These are phyloP conservation scores for Colletotrichum agaves DNA, from an alignment of 2,329 filamentous ascomycete species.

Conservation along the genomic window DNA sequence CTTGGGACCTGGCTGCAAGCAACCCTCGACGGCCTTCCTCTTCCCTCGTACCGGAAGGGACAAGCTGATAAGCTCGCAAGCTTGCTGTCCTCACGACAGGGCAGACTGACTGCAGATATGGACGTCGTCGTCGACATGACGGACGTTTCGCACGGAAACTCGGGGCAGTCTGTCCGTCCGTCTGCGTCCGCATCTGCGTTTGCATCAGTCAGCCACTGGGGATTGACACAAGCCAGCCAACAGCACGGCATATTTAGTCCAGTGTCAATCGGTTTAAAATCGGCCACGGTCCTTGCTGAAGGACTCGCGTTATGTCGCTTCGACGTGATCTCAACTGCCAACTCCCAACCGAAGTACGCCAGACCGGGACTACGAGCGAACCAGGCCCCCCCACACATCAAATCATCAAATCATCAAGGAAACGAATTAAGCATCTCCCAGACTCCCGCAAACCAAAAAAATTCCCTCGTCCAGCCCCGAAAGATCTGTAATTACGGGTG, in stretches of 20 bases:
- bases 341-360: constrained; percentile 4
- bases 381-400: background rate
- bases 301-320: constrained; percentile 10
- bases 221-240: constrained; percentile 23
- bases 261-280: background rate
- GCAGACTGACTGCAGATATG: background rate
- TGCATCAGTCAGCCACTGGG: constrained; percentile 16
- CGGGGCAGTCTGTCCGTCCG: constrained; percentile 18
- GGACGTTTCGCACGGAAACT: constrained; percentile 18
- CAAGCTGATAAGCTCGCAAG: constrained; percentile 7
- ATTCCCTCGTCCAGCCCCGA: constrained; percentile 18
- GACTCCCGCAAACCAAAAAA: constrained; percentile 13
- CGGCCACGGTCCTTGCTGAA: constrained; percentile 3
- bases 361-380: background rate
- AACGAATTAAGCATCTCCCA: constrained; percentile 26
- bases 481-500: constrained; percentile 32
- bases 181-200: too few relatives aligned
- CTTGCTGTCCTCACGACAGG: constrained; percentile 10
- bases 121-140: background rate
- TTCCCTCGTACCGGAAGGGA: constrained; percentile 21
- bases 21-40: constrained; percentile 1
- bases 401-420: background rate
- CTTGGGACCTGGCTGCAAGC: constrained; percentile 17
- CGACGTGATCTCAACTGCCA: constrained; percentile 7
- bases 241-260: background rate